Evolutionary conservation across 768 basidiomycete species (phyloP), one percentile per base, ranked within the genome.

Genomic region (Suillus discolor): DNA sequence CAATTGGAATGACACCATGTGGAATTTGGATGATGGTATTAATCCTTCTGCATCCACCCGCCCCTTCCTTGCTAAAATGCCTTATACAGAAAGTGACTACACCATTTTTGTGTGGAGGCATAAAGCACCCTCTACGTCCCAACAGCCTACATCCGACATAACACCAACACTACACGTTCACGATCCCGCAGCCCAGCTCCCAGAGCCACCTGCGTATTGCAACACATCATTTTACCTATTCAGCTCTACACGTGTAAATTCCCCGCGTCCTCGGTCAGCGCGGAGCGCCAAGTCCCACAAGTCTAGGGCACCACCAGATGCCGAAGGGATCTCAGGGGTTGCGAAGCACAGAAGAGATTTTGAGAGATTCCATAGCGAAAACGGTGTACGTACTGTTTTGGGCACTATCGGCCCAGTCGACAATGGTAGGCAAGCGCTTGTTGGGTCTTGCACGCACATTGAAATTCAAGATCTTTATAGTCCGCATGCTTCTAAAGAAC

Each of bases 401-500:
- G 97, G 97, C 3, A 89, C 86, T 68, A 94, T 99, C 65, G 97
- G 96, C 0, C 91, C 94, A n/a, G 93, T 94, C 49, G 81, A 89
- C 61, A 88, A 92, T 76, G 95, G 95, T 93, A 65, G 62, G 86
- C 75, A 34, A 28, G 20, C 49, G 1, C 20, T 20, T 42, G 41
- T 25, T 42, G 13, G 11, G 18, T 60, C 41, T 59, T 16, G 12
- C 28, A 42, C 28, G 39, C 57, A 34, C 62, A 62, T 62, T 25
- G 28, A 28, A 28, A 55, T 42, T 64, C 15, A 8, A 9, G 5
- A 34, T 61, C 57, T 25, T 53, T 20, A 0, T 71, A 94, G 94
- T 96, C 1, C 88, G 92, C 23, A 99, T 98, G 96, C 85, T 98
- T 45, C 82, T 99, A 66, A 97, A 94, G 77, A 85, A 87, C 20